Conservation (phyloP, 441 rosid species). For the Isatis lusitanica region DNA sequence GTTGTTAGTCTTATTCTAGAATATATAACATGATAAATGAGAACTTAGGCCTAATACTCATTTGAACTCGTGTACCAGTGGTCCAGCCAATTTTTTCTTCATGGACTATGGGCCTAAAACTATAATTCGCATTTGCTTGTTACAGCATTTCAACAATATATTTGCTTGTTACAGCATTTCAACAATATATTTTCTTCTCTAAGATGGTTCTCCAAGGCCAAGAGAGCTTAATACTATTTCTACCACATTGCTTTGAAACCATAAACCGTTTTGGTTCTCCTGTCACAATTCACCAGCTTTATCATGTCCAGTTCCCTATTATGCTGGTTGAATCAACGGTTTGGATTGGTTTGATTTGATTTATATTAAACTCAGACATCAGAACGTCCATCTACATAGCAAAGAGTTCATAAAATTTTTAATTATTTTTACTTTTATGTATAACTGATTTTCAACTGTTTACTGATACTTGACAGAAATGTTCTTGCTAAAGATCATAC, state of each 20-base stretch:
- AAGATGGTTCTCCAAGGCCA: neutral
- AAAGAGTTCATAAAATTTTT: neutral
- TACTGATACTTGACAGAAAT: neutral
- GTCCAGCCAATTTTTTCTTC: conserved; percentile 39
- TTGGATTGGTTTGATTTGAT: neutral
- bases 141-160: neutral
- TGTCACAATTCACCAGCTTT: neutral
- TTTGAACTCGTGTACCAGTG: no score
- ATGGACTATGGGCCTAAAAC: conserved; percentile 21
- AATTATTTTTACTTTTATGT: neutral
- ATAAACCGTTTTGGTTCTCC: neutral
- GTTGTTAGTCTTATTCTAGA: no score
- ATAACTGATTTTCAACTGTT: no score
- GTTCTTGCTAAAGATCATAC: neutral
- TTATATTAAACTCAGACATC: neutral
- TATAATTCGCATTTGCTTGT: neutral
- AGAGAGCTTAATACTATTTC: neutral
- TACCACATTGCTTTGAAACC: neutral
- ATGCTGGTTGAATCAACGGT: neutral
- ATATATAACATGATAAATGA: no score
- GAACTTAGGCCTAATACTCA: no score
- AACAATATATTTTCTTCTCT: neutral
- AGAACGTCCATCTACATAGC: neutral
- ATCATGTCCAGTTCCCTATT: neutral
- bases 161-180: neutral